Evolutionary conservation across 257 asterid species (phyloP), one percentile per base, ranked within the genome.

Genomic region (Solanum rostratum): DNA sequence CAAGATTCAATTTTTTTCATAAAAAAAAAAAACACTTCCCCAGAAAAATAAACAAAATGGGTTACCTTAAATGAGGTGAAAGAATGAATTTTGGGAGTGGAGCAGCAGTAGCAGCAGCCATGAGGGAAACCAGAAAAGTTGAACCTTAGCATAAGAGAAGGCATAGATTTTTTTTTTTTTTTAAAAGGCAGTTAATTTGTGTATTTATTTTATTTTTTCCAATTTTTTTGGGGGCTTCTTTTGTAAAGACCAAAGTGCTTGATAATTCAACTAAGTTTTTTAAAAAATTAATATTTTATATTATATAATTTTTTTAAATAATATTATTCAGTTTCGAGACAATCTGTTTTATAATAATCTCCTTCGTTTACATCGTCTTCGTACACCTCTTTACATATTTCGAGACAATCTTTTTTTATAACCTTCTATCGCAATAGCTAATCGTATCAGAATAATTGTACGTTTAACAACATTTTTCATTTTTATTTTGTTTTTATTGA

Each of bases 301-400:
- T 33, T 3, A 3, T n/a, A n/a, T n/a, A n/a, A n/a, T n/a, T n/a
- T n/a, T n/a, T n/a, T n/a, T n/a, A n/a, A n/a, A n/a, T n/a, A n/a
- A n/a, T n/a, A n/a, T n/a, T n/a, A n/a, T n/a, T n/a, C n/a, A n/a
- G n/a, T n/a, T n/a, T n/a, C n/a, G n/a, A n/a, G n/a, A n/a, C n/a
- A n/a, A n/a, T n/a, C n/a, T n/a, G n/a, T n/a, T n/a, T n/a, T n/a
- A n/a, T 73, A 39, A 33, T 85, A 88, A 62, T 90, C 86, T 8
- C 92, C 90, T 14, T 84, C 65, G 12, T 46, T 10, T 3, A 88
- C 63, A 63, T 84, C 84, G 55, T 24, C 68, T 39, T 84, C 88
- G 68, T 83, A 87, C 86, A 83, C 80, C 83, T 88, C 92, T 81
- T 52, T 46, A 81, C 92, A 90, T 7, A 55, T 80, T 37, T 7